Evolutionary conservation across 2,329 filamentous ascomycete genomes (phyloP), one percentile per base, ranked within the genome.

Genomic region (Cladosporium austrohemisphaericum): DNA sequence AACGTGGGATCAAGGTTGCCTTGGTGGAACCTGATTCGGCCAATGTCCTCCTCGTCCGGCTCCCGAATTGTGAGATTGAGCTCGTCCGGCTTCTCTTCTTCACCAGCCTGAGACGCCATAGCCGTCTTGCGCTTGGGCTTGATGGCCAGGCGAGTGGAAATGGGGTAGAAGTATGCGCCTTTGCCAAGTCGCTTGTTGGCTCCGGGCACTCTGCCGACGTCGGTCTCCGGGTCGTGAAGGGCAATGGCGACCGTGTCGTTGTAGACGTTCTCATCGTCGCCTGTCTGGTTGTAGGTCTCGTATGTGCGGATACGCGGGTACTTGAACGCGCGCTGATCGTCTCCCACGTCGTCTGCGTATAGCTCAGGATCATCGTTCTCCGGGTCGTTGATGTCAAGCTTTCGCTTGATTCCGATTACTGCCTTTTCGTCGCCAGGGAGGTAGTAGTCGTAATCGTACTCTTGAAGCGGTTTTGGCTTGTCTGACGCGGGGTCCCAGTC

Each of bases 151-250:
- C 77, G 76, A 59, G 77, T 75, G 16, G 76, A 65, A 47, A 84
- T 76, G 0, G 80, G 79, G 53, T 84, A 84, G 62, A 80, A 81
- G 63, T 81, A 84, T 11, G 81, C 81, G 1, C 71, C 80, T 59
- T 76, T 77, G 52, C 68, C 66, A 52, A 73, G 54, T 50, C 66
- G 38, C 43, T 70, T 68, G 51, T 68, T 71, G 16, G 56, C 56
- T 9, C 58, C 55, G 28, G 66, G 65, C n/a, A 58, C 61, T 1
- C 41, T 40, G n/a, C 52, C 59, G 6, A 56, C 55, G 3, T 63
- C 61, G 2, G 52, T 45, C 23, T 72, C 70, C 0, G 74, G 71
- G 55, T 83, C 75, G 58, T 81, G 78, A 26, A 85, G 64, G 1
- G 79, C 77, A 41, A 85, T 49, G 2, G 78, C 81, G 26, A 84